Evolutionary conservation across 306 rosid genomes (phyloP).

Genomic region (Medicago ruthenica): DNA sequence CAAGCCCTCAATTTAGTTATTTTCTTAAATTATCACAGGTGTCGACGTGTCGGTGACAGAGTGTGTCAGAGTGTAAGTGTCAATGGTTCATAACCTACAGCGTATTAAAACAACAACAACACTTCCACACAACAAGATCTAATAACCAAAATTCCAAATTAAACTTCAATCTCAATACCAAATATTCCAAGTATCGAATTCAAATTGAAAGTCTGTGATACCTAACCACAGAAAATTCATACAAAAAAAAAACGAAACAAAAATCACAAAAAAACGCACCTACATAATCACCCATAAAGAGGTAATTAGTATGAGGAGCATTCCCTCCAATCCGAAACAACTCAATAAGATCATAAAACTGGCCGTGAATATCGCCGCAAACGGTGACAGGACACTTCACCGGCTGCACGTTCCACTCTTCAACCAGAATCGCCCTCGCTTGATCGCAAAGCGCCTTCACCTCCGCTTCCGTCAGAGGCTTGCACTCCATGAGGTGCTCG

Average conservation of each 20-base stretch:
- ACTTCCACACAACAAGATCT: slow-evolving; percentile 23
- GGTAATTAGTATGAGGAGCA: slow-evolving; percentile 95
- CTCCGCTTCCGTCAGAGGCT: slow-evolving; percentile 62
- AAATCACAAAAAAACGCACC: slow-evolving; percentile 53
- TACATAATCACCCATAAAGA: slow-evolving; percentile 97
- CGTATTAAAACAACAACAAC: neutral
- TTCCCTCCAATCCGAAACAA: slow-evolving; percentile 90
- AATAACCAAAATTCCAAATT: neutral
- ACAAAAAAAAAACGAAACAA: neutral
- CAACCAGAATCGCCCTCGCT: slow-evolving; percentile 85
- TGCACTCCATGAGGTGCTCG: slow-evolving; percentile 69
- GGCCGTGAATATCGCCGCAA: slow-evolving; percentile 97
- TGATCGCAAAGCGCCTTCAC: slow-evolving; percentile 67
- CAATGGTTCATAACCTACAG: neutral
- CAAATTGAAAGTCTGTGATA: neutral
- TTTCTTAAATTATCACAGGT: no score
- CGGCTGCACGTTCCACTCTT: slow-evolving; percentile 98
- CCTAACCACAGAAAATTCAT: neutral
- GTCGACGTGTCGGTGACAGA: no score
- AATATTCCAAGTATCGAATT: neutral
- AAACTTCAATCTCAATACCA: slow-evolving; percentile 25
- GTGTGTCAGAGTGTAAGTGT: no score
- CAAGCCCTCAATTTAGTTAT: no score
- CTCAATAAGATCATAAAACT: slow-evolving; percentile 96
- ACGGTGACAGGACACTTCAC: slow-evolving; percentile 98